Evolutionary conservation across 2,329 filamentous ascomycete species (phyloP).

Genomic region (Aspergillus oerlinghausenensis): DNA sequence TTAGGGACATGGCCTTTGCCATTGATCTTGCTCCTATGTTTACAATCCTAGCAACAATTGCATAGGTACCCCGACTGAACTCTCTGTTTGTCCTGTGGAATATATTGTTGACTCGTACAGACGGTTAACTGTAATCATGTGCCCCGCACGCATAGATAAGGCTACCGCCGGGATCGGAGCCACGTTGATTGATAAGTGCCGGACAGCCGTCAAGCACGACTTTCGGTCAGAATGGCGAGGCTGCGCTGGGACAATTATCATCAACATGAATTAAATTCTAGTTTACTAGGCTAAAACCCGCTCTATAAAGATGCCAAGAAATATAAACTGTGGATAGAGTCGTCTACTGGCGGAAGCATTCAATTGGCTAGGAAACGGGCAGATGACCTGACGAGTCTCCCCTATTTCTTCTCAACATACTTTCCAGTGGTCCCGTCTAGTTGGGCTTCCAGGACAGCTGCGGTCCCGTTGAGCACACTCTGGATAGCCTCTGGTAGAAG

Average conservation of each 20-base stretch:
- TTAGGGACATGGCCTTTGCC: neutral
- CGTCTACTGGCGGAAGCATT: neutral
- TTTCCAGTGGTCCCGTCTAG: conserved; percentile 55
- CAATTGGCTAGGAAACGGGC: neutral
- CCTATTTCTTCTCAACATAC: conserved; percentile 31
- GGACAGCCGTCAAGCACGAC: neutral
- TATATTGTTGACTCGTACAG: neutral
- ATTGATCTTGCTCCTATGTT: neutral
- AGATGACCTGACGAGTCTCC: neutral
- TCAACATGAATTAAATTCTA: neutral
- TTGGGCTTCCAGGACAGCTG: conserved; percentile 60
- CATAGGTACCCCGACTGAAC: neutral
- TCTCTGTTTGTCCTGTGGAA: neutral
- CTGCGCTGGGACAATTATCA: neutral
- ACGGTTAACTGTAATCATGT: neutral
- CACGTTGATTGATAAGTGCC: conserved; percentile 15
- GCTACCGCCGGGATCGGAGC: conserved; percentile 32
- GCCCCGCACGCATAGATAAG: conserved; percentile 30
- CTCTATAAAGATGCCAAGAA: neutral
- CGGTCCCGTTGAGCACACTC: conserved; percentile 52
- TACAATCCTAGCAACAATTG: neutral
- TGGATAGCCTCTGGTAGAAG: conserved; percentile 56
- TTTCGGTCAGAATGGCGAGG: neutral
- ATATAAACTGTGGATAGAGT: neutral
- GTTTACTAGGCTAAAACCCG: neutral